These are phyloP conservation scores for Gossypium herbaceum DNA, from an alignment of 345 rosid species.

Conservation along the genomic window DNA sequence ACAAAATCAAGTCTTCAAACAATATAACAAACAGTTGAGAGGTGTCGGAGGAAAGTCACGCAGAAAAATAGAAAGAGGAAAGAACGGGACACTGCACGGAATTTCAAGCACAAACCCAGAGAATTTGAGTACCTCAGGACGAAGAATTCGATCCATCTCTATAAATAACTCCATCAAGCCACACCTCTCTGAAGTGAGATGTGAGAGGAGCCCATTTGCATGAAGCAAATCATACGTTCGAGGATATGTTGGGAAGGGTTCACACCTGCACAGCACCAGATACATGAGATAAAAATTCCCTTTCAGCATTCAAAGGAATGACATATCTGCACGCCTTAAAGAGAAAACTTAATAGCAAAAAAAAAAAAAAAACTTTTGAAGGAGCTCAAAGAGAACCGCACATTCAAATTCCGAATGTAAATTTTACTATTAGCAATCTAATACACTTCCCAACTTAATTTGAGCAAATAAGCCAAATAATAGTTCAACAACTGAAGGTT, in stretches of 20 bases:
- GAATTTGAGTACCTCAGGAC: conserved; percentile 75
- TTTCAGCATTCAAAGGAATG: neutral
- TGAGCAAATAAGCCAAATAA: neutral
- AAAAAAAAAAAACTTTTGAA: neutral
- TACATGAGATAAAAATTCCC: neutral
- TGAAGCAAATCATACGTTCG: conserved; percentile 96
- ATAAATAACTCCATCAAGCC: conserved; percentile 66
- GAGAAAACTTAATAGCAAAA: neutral
- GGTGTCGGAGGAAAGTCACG: neutral
- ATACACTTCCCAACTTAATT: neutral
- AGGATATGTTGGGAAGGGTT: conserved; percentile 96
- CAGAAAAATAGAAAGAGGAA: neutral
- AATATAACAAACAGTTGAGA: neutral
- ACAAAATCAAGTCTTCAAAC: neutral
- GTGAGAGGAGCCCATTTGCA: conserved; percentile 83
- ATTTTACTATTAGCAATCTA: conserved; percentile 2
- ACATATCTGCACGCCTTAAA: neutral
- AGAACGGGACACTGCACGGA: neutral
- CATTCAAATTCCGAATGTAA: neutral
- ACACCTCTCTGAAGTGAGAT: conserved; percentile 57
- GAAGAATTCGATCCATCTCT: conserved; percentile 94
- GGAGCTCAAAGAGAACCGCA: neutral
- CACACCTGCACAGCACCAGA: conserved; percentile 62
- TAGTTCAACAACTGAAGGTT: neutral
- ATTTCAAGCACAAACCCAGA: neutral